Conservation (phyloP, 192 early-diverging fungal genomes). For the Coemansia sp. region DNA sequence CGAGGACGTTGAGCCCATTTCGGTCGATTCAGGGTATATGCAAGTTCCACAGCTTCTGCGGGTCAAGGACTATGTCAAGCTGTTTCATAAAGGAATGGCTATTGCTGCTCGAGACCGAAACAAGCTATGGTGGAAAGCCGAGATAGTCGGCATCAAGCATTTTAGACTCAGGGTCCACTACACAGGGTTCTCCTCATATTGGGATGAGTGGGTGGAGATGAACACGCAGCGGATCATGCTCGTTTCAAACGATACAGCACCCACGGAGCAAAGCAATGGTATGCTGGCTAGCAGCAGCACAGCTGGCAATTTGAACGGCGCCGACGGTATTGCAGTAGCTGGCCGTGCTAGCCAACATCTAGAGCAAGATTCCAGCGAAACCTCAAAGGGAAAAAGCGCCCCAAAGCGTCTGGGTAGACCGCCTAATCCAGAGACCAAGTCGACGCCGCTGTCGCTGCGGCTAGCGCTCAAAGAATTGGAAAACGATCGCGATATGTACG, state of each 20-base stretch:
- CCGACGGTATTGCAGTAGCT: neutral
- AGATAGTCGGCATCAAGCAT: conserved; percentile 58
- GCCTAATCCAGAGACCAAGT: conserved; percentile 22
- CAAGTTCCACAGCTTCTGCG: conserved; percentile 44
- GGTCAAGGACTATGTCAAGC: conserved; percentile 47
- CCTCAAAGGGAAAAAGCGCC: neutral
- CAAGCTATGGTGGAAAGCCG: conserved; percentile 59
- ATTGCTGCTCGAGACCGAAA: conserved; percentile 61
- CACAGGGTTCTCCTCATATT: conserved; percentile 50
- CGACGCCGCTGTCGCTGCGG: conserved; percentile 27
- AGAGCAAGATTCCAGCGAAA: neutral
- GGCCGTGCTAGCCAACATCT: neutral
- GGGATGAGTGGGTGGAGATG: conserved; percentile 71
- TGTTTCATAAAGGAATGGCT: conserved; percentile 40
- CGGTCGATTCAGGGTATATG: conserved; percentile 31
- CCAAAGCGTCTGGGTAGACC: conserved; percentile 32
- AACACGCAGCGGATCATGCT: conserved; percentile 60
- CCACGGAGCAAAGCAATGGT: neutral
- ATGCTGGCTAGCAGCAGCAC: neutral
- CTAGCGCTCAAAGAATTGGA: conserved; percentile 33
- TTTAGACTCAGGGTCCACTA: conserved; percentile 63
- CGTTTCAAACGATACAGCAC: conserved; percentile 2
- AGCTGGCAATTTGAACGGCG: neutral
- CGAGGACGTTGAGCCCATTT: conserved; percentile 41
- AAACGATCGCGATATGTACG: conserved; percentile 6